Percentiles rank a stretch among this genome's conserved stretches.
phyloP scores from a whole-genome alignment of 129 eudicot genomes.

The Calendula officinalis region DNA sequence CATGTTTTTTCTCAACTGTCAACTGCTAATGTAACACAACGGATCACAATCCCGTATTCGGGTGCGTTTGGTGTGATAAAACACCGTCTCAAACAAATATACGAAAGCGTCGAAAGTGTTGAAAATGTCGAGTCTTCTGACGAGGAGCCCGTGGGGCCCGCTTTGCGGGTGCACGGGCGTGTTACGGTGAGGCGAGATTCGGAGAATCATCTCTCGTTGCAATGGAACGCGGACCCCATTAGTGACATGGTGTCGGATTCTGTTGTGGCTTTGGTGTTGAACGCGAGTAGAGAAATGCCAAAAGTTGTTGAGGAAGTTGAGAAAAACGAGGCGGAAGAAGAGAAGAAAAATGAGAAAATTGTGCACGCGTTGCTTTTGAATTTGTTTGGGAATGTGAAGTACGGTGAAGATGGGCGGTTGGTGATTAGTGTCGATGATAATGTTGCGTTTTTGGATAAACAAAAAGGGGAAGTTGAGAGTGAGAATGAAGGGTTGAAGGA shows the following conservation, averaged over 20 bases:
- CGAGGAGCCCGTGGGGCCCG: conserved; percentile 60
- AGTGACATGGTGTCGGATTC: conserved; percentile 98
- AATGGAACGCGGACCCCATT: conserved; percentile 88
- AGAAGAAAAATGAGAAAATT: conserved; percentile 67
- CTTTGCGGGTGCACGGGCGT: conserved; percentile 64
- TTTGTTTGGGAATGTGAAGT: conserved; percentile 82
- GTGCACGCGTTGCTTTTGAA: conserved; percentile 71
- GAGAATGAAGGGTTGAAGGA: conserved; percentile 79
- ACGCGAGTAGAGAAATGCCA: conserved; percentile 81
- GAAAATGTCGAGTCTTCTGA: conserved; percentile 21
- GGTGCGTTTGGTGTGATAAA: conserved; percentile 89
- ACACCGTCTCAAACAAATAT: conserved; percentile 77
- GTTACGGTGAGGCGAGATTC: conserved; percentile 90
- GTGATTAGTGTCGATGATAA: conserved; percentile 70
- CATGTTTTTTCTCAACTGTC: conserved; percentile 88
- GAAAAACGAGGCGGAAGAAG: conserved; percentile 57
- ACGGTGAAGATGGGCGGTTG: conserved; percentile 67
- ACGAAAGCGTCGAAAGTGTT: conserved; percentile 69
- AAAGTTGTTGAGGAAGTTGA: conserved; percentile 71
- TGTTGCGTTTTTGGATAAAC: conserved; percentile 73
- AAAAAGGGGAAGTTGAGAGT: conserved; percentile 82
- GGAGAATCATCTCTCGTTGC: conserved; percentile 75
- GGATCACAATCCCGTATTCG: conserved; percentile 88
- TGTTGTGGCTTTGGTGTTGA: conserved; percentile 82
- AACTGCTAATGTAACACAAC: conserved; percentile 73